Conservation (phyloP, 352 stramenopile genomes). For the Thalassiosira exigua region DNA sequence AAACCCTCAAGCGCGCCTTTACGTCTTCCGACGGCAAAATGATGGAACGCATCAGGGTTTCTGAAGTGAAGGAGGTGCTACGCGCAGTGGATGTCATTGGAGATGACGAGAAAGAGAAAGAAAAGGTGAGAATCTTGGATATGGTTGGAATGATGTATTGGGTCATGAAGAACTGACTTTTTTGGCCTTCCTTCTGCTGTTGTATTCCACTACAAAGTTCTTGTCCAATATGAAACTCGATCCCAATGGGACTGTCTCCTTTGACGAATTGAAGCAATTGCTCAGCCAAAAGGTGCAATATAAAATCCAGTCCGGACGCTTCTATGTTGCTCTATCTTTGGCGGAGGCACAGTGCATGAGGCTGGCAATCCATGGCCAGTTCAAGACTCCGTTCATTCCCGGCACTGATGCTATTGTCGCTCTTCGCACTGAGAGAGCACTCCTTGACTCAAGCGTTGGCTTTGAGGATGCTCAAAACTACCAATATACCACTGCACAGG, state of each 20-base stretch:
- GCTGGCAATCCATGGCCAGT: constrained; percentile 92
- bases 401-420: constrained; percentile 82
- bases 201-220: constrained; percentile 52
- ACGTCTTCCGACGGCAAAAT: constrained; percentile 84
- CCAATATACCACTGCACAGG: constrained; percentile 86
- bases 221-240: constrained; percentile 82
- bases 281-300: constrained; percentile 86
- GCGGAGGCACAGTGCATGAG: constrained; percentile 97
- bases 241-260: constrained; percentile 78
- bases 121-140: too few relatives aligned
- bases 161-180: too few relatives aligned
- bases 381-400: constrained; percentile 76
- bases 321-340: constrained; percentile 94
- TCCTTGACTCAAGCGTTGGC: constrained; percentile 85
- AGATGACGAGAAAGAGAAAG: constrained; percentile 85
- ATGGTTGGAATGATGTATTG: too few relatives aligned
- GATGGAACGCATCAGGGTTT: constrained; percentile 84
- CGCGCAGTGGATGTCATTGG: constrained; percentile 88
- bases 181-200: too few relatives aligned
- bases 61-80: constrained; percentile 86
- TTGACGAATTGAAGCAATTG: constrained; percentile 86
- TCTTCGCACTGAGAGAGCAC: constrained; percentile 83
- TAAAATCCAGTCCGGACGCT: constrained; percentile 88
- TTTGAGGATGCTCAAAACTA: constrained; percentile 85
- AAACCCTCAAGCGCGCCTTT: constrained; percentile 87